Conservation (phyloP, 306 rosid genomes). For the Acacia crassicarpa region DNA sequence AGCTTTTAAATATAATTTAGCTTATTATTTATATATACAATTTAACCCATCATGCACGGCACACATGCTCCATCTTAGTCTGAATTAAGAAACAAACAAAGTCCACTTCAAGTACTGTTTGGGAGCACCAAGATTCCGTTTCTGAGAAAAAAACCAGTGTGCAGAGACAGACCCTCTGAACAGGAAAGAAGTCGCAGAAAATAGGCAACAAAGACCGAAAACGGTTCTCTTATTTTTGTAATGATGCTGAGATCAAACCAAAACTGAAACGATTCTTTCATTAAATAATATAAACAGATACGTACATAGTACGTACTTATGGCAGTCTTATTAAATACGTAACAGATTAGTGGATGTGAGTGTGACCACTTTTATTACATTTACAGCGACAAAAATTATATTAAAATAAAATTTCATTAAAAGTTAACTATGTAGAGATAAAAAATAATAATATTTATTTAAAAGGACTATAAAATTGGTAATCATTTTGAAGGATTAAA, state of each 20-base stretch:
- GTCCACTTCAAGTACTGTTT: constrained; percentile 18
- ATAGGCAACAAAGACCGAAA: constrained; percentile 19
- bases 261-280: neutral
- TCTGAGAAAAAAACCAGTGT: constrained; percentile 16
- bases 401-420: neutral
- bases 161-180: constrained; percentile 33
- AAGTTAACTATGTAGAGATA: constrained; percentile 56
- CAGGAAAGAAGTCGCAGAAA: constrained; percentile 34
- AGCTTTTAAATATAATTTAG: too few relatives aligned
- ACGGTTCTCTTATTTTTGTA: constrained; percentile 19
- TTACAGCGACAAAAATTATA: constrained; percentile 25
- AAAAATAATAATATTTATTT: too few relatives aligned
- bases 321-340: too few relatives aligned
- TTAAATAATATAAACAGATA: constrained; percentile 6
- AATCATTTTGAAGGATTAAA: too few relatives aligned
- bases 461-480: too few relatives aligned
- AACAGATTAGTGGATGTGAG: too few relatives aligned
- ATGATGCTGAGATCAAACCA: constrained; percentile 10
- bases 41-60: neutral
- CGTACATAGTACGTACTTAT: too few relatives aligned
- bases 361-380: neutral
- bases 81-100: constrained; percentile 15
- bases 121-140: constrained; percentile 25
- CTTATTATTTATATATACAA: too few relatives aligned
- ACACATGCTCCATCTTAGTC: neutral